A percentile compares a stretch with the other conserved stretches of the same genome.
Evolutionary conservation across 2,329 filamentous ascomycete species (phyloP).

Genomic region (Fusarium subtropicale): DNA sequence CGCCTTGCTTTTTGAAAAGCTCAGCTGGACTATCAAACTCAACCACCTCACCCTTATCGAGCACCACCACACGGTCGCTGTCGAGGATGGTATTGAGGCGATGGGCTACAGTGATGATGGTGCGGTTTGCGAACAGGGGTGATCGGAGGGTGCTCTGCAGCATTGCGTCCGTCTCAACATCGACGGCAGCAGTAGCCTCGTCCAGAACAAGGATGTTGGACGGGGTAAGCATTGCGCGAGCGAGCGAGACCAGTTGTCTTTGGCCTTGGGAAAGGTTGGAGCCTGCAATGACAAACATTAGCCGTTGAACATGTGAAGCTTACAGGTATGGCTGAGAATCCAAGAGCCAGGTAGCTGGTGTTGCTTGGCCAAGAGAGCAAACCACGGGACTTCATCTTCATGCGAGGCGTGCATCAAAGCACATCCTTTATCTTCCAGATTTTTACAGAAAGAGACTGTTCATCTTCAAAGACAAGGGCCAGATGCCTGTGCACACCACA

Average conservation of each 20-base stretch:
- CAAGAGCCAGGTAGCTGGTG: constrained; percentile 10
- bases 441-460: constrained; percentile 30
- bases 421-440: constrained; percentile 31
- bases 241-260: constrained; percentile 91
- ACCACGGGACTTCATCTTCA: constrained; percentile 50
- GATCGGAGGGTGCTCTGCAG: constrained; percentile 73
- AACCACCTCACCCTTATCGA: constrained; percentile 88
- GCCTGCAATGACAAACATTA: constrained; percentile 62
- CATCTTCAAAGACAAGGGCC: constrained; percentile 23
- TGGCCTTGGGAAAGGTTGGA: constrained; percentile 97
- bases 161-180: constrained; percentile 75
- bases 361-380: constrained; percentile 24
- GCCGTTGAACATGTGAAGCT: constrained; percentile 28
- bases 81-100: constrained; percentile 97
- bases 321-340: constrained; percentile 3
- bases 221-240: constrained; percentile 91
- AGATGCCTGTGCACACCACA: constrained; percentile 22
- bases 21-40: constrained; percentile 91
- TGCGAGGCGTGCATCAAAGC: constrained; percentile 54
- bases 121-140: constrained; percentile 84
- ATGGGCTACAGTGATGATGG: constrained; percentile 98
- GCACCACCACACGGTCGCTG: constrained; percentile 89
- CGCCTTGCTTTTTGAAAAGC: constrained; percentile 77
- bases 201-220: constrained; percentile 98
- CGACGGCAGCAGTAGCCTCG: constrained; percentile 87